phyloP scores from a whole-genome alignment of 2,329 filamentous ascomycete species.

The Ascochyta koolunga region DNA sequence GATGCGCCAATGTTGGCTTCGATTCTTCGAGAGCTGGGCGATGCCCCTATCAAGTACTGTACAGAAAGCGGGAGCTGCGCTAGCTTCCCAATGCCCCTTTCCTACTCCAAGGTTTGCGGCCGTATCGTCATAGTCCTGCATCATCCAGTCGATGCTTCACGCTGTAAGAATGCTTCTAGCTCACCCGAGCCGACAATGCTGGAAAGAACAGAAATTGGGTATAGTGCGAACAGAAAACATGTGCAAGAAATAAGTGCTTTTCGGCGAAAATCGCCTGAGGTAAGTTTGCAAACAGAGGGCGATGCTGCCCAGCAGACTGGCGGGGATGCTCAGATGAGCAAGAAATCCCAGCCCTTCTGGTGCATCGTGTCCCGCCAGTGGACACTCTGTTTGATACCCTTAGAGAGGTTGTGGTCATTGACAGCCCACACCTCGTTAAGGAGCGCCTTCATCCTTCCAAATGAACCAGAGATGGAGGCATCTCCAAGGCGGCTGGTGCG shows the following conservation, averaged over 20 bases:
- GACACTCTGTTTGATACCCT: constrained; percentile 67
- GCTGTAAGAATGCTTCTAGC: constrained; percentile 32
- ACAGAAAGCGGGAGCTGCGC: constrained; percentile 43
- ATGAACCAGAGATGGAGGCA: constrained; percentile 78
- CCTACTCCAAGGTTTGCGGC: constrained; percentile 6
- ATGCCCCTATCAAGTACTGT: constrained; percentile 35
- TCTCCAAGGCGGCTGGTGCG: constrained; percentile 78
- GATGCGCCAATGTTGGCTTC: constrained; percentile 34
- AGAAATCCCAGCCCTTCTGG: constrained; percentile 88
- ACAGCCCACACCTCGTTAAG: constrained; percentile 81
- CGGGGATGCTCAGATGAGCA: constrained; percentile 71
- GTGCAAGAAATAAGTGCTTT: constrained; percentile 44
- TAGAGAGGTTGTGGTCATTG: constrained; percentile 66
- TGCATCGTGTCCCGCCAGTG: constrained; percentile 96
- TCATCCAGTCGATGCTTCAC: constrained; percentile 32
- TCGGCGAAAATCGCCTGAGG: constrained; percentile 18
- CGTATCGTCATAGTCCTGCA: constrained; percentile 27
- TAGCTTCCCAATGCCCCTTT: constrained; percentile 39
- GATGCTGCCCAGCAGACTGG: constrained; percentile 47
- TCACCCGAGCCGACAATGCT: constrained; percentile 31
- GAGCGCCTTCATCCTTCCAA: constrained; percentile 80
- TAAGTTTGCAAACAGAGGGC: constrained; percentile 38
- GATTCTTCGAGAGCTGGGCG: constrained; percentile 28
- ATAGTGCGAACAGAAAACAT: constrained; percentile 48
- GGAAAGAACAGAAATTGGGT: constrained; percentile 49